Evolutionary conservation across 257 asterid genomes (phyloP).

Genomic region (Solanum sejunctum): DNA sequence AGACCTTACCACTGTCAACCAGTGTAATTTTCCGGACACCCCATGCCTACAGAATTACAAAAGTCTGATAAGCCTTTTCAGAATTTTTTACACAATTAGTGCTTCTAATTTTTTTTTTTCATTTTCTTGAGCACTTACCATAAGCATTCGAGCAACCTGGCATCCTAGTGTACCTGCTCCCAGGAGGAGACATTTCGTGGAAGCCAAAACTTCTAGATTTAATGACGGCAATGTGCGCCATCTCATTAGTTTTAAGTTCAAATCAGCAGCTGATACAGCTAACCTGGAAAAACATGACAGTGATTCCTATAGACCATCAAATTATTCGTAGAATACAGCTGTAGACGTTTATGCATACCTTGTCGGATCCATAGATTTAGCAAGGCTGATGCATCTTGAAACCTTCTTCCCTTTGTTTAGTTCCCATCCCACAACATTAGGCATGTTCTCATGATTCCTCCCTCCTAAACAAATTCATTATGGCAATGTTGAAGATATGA

Average conservation of each 20-base stretch:
- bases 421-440: constrained; percentile 87
- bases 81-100: background rate
- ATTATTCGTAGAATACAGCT: background rate
- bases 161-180: constrained; percentile 99
- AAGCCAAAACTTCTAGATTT: constrained; percentile 50
- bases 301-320: constrained; percentile 2
- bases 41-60: constrained; percentile 61
- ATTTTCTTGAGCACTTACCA: constrained; percentile 44
- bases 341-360: constrained; percentile 33
- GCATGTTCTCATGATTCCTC: constrained; percentile 31
- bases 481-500: background rate
- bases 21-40: constrained; percentile 82
- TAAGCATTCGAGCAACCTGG: constrained; percentile 95
- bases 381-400: constrained; percentile 68
- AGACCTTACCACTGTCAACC: constrained; percentile 83
- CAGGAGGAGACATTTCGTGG: constrained; percentile 68
- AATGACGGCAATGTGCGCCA: constrained; percentile 94
- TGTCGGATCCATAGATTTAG: constrained; percentile 83
- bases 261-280: constrained; percentile 87
- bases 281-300: constrained; percentile 36
- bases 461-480: constrained; percentile 25
- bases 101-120: background rate
- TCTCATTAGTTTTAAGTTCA: constrained; percentile 91
- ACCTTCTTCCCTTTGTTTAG: constrained; percentile 42
- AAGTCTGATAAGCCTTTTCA: background rate